A percentile compares a stretch with the other conserved stretches of the same genome.
phyloP scores from a whole-genome alignment of 306 rosid species.

The Betula pendula region DNA sequence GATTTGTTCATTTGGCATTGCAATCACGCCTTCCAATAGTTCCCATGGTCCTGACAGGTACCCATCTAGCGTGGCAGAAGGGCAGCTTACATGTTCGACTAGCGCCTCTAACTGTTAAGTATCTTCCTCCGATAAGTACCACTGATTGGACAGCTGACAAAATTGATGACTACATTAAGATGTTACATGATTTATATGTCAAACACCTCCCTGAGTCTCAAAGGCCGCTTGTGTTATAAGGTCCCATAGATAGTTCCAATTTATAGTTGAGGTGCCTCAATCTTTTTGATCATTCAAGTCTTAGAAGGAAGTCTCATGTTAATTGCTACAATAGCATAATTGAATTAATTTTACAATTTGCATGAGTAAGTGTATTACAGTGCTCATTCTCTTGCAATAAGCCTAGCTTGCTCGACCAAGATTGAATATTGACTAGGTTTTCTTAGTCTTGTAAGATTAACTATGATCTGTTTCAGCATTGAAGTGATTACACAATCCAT shows the following conservation, averaged over 20 bases:
- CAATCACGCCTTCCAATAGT: conserved; percentile 63
- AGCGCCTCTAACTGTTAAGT: conserved; percentile 46
- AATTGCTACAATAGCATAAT: conserved; percentile 14
- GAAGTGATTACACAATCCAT: neutral
- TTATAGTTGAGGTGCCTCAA: conserved; percentile 17
- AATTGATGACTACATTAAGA: conserved; percentile 43
- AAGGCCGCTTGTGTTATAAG: conserved; percentile 36
- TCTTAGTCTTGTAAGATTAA: conserved; percentile 15
- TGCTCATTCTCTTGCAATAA: conserved; percentile 18
- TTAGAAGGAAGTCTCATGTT: neutral
- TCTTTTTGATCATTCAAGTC: conserved; percentile 5
- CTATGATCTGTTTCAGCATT: neutral
- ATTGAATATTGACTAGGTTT: conserved; percentile 6
- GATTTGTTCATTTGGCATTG: conserved; percentile 63
- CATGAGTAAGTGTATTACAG: neutral
- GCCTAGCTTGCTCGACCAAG: conserved; percentile 9
- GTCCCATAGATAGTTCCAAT: conserved; percentile 1
- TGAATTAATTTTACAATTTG: neutral
- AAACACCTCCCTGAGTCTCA: conserved; percentile 57
- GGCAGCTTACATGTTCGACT: conserved; percentile 58
- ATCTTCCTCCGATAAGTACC: conserved; percentile 57
- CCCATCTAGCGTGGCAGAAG: conserved; percentile 66
- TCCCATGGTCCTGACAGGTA: conserved; percentile 58
- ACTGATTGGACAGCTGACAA: conserved; percentile 49
- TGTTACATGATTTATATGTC: conserved; percentile 38